phyloP scores from a whole-genome alignment of 129 eudicot genomes.

The Flaveria sonorensis region DNA sequence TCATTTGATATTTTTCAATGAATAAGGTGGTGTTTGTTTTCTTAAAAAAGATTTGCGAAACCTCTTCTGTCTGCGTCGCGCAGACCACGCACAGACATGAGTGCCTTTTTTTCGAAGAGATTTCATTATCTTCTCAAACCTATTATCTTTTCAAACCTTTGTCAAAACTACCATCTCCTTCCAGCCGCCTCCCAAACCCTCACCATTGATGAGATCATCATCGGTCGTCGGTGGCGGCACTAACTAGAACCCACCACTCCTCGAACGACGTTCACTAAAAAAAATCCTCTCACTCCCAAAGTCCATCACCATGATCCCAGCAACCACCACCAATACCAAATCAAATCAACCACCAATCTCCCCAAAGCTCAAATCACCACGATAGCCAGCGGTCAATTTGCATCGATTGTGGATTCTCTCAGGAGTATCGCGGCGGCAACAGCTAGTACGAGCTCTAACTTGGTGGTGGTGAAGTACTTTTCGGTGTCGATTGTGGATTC shows the following conservation, averaged over 20 bases:
- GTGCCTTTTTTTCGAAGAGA: too few relatives aligned
- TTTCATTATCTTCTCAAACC: too few relatives aligned
- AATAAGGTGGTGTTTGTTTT: too few relatives aligned
- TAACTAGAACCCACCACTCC: slow-evolving; percentile 45
- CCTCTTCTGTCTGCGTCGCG: too few relatives aligned
- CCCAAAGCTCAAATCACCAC: slow-evolving; percentile 47
- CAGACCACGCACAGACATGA: too few relatives aligned
- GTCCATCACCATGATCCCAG: slow-evolving; percentile 34
- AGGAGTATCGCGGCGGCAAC: too few relatives aligned
- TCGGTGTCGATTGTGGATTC: not conserved
- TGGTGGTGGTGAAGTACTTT: not conserved
- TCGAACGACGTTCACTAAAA: slow-evolving; percentile 56
- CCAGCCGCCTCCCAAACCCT: too few relatives aligned
- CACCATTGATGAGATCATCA: not conserved
- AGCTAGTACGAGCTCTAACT: not conserved
- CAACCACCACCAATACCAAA: slow-evolving; percentile 15
- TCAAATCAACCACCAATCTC: slow-evolving; percentile 39
- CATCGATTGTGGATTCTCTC: too few relatives aligned
- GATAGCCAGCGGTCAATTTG: slow-evolving; percentile 37
- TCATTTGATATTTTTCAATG: too few relatives aligned
- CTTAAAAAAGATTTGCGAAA: too few relatives aligned
- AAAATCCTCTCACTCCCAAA: slow-evolving; percentile 44
- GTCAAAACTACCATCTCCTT: too few relatives aligned
- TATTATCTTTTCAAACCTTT: too few relatives aligned
- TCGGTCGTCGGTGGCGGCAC: slow-evolving; percentile 50